Base-by-base conservation (phyloP, 352 stramenopile genomes). In the Phytophthora podocarpi region DNA sequence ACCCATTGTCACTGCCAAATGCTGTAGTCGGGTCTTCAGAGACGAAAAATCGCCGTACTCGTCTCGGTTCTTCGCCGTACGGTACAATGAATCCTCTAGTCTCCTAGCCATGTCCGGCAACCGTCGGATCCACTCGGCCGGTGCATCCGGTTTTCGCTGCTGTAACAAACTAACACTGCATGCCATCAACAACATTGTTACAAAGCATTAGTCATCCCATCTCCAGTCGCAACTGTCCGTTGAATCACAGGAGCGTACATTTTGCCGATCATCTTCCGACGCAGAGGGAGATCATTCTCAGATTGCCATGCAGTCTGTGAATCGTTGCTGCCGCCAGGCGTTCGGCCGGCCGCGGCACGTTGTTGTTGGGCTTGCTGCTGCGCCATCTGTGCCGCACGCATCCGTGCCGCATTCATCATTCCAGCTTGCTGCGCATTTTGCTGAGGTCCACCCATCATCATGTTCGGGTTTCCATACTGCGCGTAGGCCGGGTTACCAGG, bases 31-130 rank as follows among this genome's bases (percentile, higher is more conserved):
- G 28, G 96, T 95, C 70, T 99, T 99, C 12, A 99, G 61, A 1
- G 96, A 99, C 7, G 76, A 87, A 47, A 96, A 96, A 68, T 99
- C 94, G 43, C 96, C 97, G 60, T 99, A 99, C 52, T 98, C 95
- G 31, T 98, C 94, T 36, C 97, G 74, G 72, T 95, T 78, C 78
- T 96, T 81, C 59, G 97, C 73, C 53, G 91, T 95, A 37, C 89
- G 85, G 74, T 99, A 99, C 41, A 99, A 74, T 41, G 95, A 98
- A 63, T 99, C 97, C 70, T 99, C 97, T 20, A 99, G 80, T 42
- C 97, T 88, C 42, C 97, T 96, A 6, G 97, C 97, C 97, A 99
- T 99, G 68, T 99, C 95, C 4, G 97, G 97, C 24, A 99, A 75
- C 62, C 98, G 97, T 41, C 97, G 91, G 54, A 99, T 94, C 97